Evolutionary conservation across 768 basidiomycete genomes (phyloP).

Genomic region (Mycena alexandri): DNA sequence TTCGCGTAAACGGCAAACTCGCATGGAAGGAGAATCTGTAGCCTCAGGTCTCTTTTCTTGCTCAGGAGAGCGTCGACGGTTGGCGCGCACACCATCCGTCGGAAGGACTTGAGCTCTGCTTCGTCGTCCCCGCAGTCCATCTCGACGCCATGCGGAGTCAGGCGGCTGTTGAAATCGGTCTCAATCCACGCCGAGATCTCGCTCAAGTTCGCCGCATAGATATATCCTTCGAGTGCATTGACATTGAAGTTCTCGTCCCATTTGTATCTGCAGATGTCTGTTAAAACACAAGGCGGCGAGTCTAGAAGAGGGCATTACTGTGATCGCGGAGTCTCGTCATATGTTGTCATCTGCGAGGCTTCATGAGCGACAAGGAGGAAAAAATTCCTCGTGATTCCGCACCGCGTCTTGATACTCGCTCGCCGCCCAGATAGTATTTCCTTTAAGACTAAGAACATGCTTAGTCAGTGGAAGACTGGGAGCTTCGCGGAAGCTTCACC

Average conservation of each 20-base stretch:
- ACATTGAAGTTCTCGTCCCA: conserved; percentile 16
- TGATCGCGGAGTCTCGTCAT: background rate
- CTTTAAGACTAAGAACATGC: background rate
- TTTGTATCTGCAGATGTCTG: conserved; percentile 11
- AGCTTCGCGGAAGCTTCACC: background rate
- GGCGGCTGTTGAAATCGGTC: background rate
- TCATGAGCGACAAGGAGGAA: background rate
- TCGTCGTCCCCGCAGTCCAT: too few species aligned
- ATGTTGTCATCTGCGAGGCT: conserved; percentile 7
- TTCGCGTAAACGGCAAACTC: conserved; percentile 21
- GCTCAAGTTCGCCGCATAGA: background rate
- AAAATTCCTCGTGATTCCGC: background rate
- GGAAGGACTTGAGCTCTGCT: background rate
- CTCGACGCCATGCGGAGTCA: background rate
- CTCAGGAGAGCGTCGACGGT: conserved; percentile 8
- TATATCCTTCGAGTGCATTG: background rate
- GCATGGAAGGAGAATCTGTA: conserved; percentile 27
- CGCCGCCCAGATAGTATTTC: background rate
- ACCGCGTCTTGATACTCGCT: conserved; percentile 9
- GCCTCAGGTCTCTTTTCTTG: conserved; percentile 7
- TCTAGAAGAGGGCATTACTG: background rate
- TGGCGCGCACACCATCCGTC: conserved; percentile 1
- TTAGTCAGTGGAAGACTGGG: background rate
- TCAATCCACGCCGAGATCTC: background rate
- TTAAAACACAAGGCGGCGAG: too few species aligned